Conservation (phyloP, 2,329 filamentous ascomycete genomes). For the Rhynchosporium secalis region DNA sequence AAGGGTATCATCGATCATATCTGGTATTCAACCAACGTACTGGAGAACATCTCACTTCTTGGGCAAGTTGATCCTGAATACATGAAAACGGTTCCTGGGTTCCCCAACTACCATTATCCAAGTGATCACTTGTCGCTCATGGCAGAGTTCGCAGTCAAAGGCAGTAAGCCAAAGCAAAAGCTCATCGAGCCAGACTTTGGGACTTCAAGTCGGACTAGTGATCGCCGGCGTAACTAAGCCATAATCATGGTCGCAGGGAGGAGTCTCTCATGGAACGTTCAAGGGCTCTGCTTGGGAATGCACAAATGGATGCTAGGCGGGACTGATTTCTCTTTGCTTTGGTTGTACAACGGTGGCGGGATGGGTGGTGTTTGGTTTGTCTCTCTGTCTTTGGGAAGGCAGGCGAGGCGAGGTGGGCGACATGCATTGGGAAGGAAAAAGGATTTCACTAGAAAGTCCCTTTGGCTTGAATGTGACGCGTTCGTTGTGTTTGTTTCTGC, state of each 20-base stretch:
- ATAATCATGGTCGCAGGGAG: constrained; percentile 1
- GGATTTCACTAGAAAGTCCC: constrained; percentile 17
- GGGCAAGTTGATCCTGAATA: constrained; percentile 72
- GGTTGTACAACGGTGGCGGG: constrained; percentile 25
- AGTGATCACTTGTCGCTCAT: constrained; percentile 71
- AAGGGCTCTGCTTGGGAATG: constrained; percentile 26
- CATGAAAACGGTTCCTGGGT: constrained; percentile 68
- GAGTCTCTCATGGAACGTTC: constrained; percentile 15
- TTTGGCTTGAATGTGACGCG: constrained; percentile 16
- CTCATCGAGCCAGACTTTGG: constrained; percentile 39
- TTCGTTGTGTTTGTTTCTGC: constrained; percentile 9
- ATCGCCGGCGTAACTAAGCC: constrained; percentile 25
- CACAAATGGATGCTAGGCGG: constrained; percentile 19
- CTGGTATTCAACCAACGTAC: constrained; percentile 84
- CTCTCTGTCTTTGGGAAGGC: constrained; percentile 18
- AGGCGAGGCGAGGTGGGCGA: constrained; percentile 14
- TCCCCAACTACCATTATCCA: constrained; percentile 75
- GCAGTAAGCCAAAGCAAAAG: constrained; percentile 50
- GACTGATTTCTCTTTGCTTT: constrained; percentile 24
- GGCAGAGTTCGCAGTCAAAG: constrained; percentile 69
- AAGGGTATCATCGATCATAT: constrained; percentile 93
- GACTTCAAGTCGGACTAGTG: constrained; percentile 34
- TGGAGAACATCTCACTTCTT: constrained; percentile 66
- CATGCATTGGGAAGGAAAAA: constrained; percentile 16
- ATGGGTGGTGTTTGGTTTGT: constrained; percentile 31